A percentile compares a stretch with the other conserved stretches of the same genome.
phyloP scores from a whole-genome alignment of 176 grass and related monocot genomes.

The Aegilops umbellulata region DNA sequence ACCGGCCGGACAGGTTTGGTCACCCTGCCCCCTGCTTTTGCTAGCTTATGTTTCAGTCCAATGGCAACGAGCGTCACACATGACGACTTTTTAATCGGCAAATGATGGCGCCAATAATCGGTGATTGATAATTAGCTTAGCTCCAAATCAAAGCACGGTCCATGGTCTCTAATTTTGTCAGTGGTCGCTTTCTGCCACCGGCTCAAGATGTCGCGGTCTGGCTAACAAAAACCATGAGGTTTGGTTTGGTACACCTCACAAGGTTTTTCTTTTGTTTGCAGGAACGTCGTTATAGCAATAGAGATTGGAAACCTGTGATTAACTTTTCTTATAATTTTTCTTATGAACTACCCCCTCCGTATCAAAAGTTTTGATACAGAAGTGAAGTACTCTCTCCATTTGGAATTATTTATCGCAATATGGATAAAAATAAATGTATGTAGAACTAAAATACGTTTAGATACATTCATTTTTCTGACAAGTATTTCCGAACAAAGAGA shows the following conservation, averaged over 20 bases:
- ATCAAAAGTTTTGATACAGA: too few species aligned
- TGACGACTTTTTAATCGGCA: constrained; percentile 1
- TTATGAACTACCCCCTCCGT: background rate
- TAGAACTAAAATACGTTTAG: too few species aligned
- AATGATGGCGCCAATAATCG: constrained; percentile 20
- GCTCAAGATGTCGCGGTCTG: background rate
- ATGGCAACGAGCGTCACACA: constrained; percentile 20
- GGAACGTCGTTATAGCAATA: background rate
- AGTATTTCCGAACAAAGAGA: too few species aligned
- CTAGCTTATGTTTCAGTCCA: constrained; percentile 17
- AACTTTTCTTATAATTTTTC: background rate
- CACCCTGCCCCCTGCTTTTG: background rate
- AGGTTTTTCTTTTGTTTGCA: background rate
- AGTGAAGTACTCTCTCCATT: too few species aligned
- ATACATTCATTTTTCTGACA: too few species aligned
- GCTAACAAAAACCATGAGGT: background rate
- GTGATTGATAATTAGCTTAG: constrained; percentile 5
- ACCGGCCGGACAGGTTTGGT: constrained; percentile 16
- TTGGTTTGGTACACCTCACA: background rate
- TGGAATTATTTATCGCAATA: too few species aligned
- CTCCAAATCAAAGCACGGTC: constrained; percentile 8
- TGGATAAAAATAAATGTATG: too few species aligned
- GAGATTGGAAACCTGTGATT: background rate
- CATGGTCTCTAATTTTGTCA: constrained; percentile 34
- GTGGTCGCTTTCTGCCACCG: constrained; percentile 28